These are phyloP conservation scores for Phytophthora constricta DNA, from an alignment of 352 stramenopile genomes.

Conservation along the genomic window DNA sequence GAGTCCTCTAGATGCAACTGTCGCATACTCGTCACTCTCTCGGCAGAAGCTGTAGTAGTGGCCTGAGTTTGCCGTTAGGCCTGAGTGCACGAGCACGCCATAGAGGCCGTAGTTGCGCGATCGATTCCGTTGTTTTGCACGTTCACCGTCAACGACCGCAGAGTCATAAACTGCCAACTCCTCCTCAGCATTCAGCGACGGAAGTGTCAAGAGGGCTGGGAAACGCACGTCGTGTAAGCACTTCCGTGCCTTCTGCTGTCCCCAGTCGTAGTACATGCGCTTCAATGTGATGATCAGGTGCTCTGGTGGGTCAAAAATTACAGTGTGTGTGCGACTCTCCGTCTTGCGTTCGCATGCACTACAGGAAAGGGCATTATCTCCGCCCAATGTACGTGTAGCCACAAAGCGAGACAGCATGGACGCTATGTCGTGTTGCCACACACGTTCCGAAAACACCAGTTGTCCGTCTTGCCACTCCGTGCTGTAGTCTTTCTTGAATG, in stretches of 20 bases:
- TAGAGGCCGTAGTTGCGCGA: conserved; percentile 88
- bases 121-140: conserved; percentile 34
- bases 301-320: conserved; percentile 77
- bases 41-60: conserved; percentile 93
- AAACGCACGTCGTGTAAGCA: conserved; percentile 87
- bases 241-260: conserved; percentile 87
- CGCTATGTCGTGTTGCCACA: conserved; percentile 83
- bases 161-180: conserved; percentile 37
- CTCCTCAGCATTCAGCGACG: conserved; percentile 67
- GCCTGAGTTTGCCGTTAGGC: conserved; percentile 88
- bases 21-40: conserved; percentile 71
- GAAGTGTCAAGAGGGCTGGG: conserved; percentile 69
- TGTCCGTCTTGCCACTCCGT: conserved; percentile 85
- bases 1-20: conserved; percentile 86
- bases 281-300: conserved; percentile 91
- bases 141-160: conserved; percentile 9
- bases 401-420: conserved; percentile 87
- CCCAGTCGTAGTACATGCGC: conserved; percentile 92
- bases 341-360: conserved; percentile 77
- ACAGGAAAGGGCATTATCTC: conserved; percentile 82
- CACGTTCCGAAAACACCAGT: conserved; percentile 82
- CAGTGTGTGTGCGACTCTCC: conserved; percentile 82
- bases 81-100: conserved; percentile 89
- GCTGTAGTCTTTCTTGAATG: conserved; percentile 91
- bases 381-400: conserved; percentile 77